Evolutionary conservation across 371 early-diverging fungal genomes (phyloP), one percentile per base, ranked within the genome.

Genomic region (Mortierella sp.): DNA sequence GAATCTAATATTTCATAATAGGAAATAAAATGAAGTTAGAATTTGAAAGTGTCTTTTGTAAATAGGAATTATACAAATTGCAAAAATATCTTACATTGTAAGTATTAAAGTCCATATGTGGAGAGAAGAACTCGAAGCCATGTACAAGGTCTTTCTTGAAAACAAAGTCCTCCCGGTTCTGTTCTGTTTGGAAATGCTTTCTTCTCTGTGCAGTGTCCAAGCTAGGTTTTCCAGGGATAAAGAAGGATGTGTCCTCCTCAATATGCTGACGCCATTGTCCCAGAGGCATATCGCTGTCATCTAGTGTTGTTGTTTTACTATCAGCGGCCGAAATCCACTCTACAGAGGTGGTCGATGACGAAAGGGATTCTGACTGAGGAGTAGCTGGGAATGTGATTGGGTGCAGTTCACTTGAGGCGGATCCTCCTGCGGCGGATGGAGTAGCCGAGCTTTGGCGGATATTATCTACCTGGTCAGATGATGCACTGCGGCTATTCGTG

Each of bases 31-130:
- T 13, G 28, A 22, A 49, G 23, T 12, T 28, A 53, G 3, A 2
- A 57, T 9, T 34, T 29, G n/a, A 57, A 9, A 35, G 9, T 2
- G n/a, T 4, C 3, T 32, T 34, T 13, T 4, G 12, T 34, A n/a
- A 22, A 57, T n/a, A 31, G 10, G 2, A 29, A 28, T 5, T 35
- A 17, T 19, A 57, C 34, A 31, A 34, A n/a, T n/a, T n/a, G n/a
- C n/a, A n/a, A n/a, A n/a, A n/a, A n/a, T n/a, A n/a, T 9, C 60
- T 60, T 60, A 60, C 60, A 75, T 92, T 89, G 64, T 90, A 91
- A 40, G 91, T 91, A 84, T 93, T 93, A 69, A 93, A 86, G 81
- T 93, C 91, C 76, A 93, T 90, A 77, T 91, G 92, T 2, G 92
- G 92, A 42, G 91, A 89, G 83, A 88, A 91, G 67, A 91, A 92